Conservation (phyloP, 257 asterid genomes). For the Solanum bulbocastanum region DNA sequence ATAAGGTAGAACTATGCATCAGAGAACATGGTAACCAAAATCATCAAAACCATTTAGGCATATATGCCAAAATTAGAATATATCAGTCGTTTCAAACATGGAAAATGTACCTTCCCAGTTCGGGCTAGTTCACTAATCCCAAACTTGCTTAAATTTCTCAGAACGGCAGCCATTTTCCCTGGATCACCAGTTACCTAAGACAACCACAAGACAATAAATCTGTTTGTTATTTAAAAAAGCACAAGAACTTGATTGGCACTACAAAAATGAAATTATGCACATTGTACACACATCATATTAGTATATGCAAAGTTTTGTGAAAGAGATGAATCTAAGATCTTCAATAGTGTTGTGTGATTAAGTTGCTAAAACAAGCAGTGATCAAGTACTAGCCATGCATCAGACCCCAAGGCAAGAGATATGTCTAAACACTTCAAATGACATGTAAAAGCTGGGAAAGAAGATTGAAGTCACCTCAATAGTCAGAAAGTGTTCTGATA, state of each 20-base stretch:
- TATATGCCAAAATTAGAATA: background rate
- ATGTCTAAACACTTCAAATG: constrained; percentile 2
- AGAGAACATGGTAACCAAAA: background rate
- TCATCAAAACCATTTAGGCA: background rate
- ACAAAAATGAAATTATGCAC: background rate
- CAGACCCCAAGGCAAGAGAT: background rate
- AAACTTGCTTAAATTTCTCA: constrained; percentile 68
- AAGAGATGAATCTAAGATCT: background rate
- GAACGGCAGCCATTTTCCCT: constrained; percentile 73
- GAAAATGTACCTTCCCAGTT: constrained; percentile 64
- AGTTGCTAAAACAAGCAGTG: background rate
- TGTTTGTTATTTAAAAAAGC: background rate
- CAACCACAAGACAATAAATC: constrained; percentile 7
- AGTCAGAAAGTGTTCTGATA: constrained; percentile 63
- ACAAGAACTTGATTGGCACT: background rate
- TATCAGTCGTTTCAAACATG: background rate
- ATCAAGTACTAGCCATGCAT: background rate
- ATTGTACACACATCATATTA: background rate
- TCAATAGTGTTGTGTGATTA: background rate
- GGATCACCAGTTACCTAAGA: constrained; percentile 92
- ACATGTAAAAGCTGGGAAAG: constrained; percentile 4
- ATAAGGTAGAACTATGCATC: background rate
- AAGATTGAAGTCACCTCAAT: constrained; percentile 43
- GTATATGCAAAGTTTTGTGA: background rate
- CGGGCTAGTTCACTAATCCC: constrained; percentile 78